phyloP scores from a whole-genome alignment of 1,284 basidiomycete species.

The Cryptococcus floricola region DNA sequence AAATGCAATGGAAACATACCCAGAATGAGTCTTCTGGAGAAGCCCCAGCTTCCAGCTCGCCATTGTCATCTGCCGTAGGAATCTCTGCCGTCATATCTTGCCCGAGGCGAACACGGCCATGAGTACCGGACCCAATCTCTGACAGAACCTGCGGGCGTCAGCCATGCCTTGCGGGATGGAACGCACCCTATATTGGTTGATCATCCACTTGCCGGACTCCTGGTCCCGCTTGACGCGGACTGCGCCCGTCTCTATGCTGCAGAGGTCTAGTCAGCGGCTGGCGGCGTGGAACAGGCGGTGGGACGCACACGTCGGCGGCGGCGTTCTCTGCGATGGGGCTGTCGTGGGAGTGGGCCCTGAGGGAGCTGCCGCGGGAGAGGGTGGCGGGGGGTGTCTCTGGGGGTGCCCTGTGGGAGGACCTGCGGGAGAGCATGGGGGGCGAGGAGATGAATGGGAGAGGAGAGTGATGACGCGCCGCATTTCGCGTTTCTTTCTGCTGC shows the following conservation, averaged over 20 bases:
- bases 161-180: not conserved
- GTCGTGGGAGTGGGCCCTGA: constrained; percentile 1
- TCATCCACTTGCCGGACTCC: constrained; percentile 53
- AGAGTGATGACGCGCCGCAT: not conserved
- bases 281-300: not conserved
- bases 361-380: not conserved
- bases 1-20: constrained; percentile 8
- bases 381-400: not conserved
- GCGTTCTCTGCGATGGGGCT: constrained; percentile 23
- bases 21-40: constrained; percentile 18
- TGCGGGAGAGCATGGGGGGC: constrained; percentile 23
- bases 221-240: constrained; percentile 44
- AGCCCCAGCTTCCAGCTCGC: constrained; percentile 1
- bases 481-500: not conserved
- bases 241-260: constrained; percentile 58
- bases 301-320: constrained; percentile 34
- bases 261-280: not conserved
- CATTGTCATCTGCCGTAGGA: constrained; percentile 17
- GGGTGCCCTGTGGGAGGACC: constrained; percentile 6
- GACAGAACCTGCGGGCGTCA: constrained; percentile 50
- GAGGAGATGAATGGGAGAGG: too few species aligned
- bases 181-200: constrained; percentile 68
- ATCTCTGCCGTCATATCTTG: constrained; percentile 55
- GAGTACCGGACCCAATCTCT: constrained; percentile 72
- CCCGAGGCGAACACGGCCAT: constrained; percentile 73